phyloP scores from a whole-genome alignment of 192 early-diverging fungal species.

The Gryganskiella cystojenkinii region DNA sequence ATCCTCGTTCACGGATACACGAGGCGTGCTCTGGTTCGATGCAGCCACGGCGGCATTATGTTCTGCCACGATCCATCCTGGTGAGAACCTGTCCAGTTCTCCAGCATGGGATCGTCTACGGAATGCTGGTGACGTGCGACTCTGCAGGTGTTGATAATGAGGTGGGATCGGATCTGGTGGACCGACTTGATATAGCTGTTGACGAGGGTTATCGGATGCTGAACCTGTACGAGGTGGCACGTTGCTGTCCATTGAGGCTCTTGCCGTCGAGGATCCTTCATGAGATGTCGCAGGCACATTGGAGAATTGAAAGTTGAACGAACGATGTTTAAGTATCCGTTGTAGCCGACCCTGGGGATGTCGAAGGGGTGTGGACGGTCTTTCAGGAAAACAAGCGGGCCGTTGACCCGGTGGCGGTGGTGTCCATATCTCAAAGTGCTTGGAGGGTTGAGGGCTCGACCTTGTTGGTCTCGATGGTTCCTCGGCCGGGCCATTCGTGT shows the following conservation, averaged over 20 bases:
- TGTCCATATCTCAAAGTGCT: slow-evolving; percentile 26
- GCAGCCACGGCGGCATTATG: not conserved
- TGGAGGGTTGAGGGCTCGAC: not conserved
- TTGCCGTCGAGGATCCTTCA: not conserved
- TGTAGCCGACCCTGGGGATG: slow-evolving; percentile 19
- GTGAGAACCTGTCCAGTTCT: slow-evolving; percentile 30
- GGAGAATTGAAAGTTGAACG: slow-evolving; percentile 41
- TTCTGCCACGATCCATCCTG: slow-evolving; percentile 29
- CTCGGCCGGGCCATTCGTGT: too few relatives aligned
- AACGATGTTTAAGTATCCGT: slow-evolving; percentile 40
- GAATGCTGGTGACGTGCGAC: slow-evolving; percentile 20
- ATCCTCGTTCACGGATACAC: slow-evolving; percentile 12
- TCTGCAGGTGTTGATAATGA: slow-evolving; percentile 47
- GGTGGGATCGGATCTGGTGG: slow-evolving; percentile 49
- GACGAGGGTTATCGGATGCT: not conserved
- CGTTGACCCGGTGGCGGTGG: slow-evolving; percentile 17
- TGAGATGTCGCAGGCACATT: not conserved
- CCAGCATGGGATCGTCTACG: slow-evolving; percentile 35
- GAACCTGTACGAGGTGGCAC: not conserved
- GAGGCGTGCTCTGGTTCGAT: too few relatives aligned
- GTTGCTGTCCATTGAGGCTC: slow-evolving; percentile 24
- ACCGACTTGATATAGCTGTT: slow-evolving; percentile 26
- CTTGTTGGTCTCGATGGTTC: too few relatives aligned
- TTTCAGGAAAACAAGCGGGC: not conserved
- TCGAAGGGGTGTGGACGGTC: slow-evolving; percentile 2